Conservation (phyloP, 2,329 filamentous ascomycete genomes). For the Trichoderma endophyticum region DNA sequence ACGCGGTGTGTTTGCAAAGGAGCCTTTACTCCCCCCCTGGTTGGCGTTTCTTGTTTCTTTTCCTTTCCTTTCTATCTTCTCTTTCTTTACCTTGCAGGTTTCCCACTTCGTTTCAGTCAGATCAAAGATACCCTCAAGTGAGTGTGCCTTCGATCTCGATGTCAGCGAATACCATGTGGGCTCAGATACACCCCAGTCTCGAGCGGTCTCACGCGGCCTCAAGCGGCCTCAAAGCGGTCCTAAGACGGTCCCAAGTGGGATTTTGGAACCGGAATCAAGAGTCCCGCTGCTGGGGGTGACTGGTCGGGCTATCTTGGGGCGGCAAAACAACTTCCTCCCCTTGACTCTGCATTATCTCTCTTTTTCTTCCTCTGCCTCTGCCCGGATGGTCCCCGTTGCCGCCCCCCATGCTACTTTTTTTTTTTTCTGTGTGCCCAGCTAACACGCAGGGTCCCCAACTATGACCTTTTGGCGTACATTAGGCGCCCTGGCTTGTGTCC, state of each 20-base stretch:
- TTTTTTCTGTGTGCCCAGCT: neutral
- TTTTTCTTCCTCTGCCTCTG: neutral
- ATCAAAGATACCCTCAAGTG: neutral
- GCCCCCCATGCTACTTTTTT: neutral
- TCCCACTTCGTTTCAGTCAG: neutral
- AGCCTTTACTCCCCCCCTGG: neutral
- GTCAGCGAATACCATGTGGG: neutral
- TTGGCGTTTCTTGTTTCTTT: neutral
- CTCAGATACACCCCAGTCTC: neutral
- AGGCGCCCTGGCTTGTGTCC: neutral
- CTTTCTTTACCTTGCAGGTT: neutral
- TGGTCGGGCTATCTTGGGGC: neutral
- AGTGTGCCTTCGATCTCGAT: neutral
- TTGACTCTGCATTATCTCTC: constrained; percentile 1
- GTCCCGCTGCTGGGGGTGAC: neutral
- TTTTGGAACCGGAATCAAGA: neutral
- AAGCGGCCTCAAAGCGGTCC: neutral
- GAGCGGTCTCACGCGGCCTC: neutral
- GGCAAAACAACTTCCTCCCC: neutral
- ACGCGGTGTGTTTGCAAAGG: neutral
- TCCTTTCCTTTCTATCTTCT: neutral
- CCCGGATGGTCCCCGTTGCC: neutral
- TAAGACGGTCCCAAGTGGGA: neutral
- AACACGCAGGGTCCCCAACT: neutral
- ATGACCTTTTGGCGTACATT: neutral